These are phyloP conservation scores for Zostera marina DNA, from an alignment of 116 monocot species.

Conservation along the genomic window DNA sequence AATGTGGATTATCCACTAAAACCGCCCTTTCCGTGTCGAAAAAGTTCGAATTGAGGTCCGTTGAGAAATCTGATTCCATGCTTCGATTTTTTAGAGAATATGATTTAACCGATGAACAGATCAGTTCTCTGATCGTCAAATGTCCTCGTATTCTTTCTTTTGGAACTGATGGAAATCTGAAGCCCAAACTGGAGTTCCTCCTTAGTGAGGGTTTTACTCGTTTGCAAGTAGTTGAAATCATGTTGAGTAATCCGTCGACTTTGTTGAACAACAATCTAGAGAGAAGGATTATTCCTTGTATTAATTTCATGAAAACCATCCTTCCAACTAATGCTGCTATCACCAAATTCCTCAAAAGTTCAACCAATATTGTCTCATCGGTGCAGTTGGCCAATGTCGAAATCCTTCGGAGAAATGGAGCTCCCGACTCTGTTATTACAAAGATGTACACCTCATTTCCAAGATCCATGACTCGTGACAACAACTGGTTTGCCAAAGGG, in stretches of 20 bases:
- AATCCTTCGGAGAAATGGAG: not conserved
- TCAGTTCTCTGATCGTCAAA: not conserved
- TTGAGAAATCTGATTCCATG: not conserved
- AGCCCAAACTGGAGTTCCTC: not conserved
- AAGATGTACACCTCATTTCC: not conserved
- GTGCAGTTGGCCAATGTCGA: not conserved
- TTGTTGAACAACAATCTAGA: not conserved
- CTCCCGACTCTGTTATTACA: not conserved
- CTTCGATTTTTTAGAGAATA: not conserved
- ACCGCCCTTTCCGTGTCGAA: not conserved
- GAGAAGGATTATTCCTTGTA: not conserved
- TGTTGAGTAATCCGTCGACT: not conserved
- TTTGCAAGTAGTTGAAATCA: not conserved
- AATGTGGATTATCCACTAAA: not conserved
- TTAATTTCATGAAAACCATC: not conserved
- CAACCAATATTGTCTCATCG: not conserved
- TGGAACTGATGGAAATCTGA: not conserved
- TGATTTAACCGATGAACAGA: not conserved
- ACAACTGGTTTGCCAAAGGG: too few species aligned
- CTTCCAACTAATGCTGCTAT: not conserved
- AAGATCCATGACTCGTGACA: not conserved
- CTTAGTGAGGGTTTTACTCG: not conserved
- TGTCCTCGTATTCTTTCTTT: not conserved
- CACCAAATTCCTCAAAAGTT: not conserved
- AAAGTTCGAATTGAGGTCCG: not conserved